These are phyloP conservation scores for Skeletonema marinoi DNA, from an alignment of 108 stramenopile genomes.

Conservation along the genomic window DNA sequence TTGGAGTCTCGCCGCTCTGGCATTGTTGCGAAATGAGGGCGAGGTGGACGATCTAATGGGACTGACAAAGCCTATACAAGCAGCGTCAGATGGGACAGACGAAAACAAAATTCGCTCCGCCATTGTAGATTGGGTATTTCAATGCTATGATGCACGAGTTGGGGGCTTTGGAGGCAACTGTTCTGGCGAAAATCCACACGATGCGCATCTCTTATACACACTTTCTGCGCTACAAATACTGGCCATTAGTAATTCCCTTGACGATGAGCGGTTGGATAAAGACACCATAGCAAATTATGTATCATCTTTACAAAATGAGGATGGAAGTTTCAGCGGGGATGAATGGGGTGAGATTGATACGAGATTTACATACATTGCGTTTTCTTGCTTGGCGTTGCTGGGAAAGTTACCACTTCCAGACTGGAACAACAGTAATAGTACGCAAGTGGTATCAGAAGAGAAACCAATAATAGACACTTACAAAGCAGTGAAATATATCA, in stretches of 20 bases:
- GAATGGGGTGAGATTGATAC: slow-evolving; percentile 98
- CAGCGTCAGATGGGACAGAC: slow-evolving; percentile 17
- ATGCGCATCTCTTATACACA: slow-evolving; percentile 97
- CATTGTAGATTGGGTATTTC: slow-evolving; percentile 93
- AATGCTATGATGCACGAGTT: slow-evolving; percentile 74
- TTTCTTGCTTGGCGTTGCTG: slow-evolving; percentile 84
- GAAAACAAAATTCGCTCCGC: slow-evolving; percentile 32
- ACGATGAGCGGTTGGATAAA: slow-evolving; percentile 55
- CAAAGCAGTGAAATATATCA: slow-evolving; percentile 79
- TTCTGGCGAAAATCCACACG: slow-evolving; percentile 68
- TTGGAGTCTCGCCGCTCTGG: slow-evolving; percentile 93
- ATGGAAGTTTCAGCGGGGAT: slow-evolving; percentile 98
- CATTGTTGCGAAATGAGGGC: slow-evolving; percentile 70
- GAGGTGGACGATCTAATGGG: slow-evolving; percentile 70
- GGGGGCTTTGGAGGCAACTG: slow-evolving; percentile 96
- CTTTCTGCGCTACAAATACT: slow-evolving; percentile 97
- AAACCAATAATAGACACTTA: slow-evolving; percentile 61
- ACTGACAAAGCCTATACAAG: slow-evolving; percentile 17
- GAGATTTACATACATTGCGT: slow-evolving; percentile 97
- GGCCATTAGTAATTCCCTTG: slow-evolving; percentile 73
- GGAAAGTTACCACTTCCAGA: slow-evolving; percentile 44
- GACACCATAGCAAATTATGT: slow-evolving; percentile 80
- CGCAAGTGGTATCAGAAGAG: neutral
- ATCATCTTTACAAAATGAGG: slow-evolving; percentile 84
- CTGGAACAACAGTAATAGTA: neutral